Evolutionary conservation across 108 stramenopile species (phyloP).

Genomic region (Cyclotella kingstonii): DNA sequence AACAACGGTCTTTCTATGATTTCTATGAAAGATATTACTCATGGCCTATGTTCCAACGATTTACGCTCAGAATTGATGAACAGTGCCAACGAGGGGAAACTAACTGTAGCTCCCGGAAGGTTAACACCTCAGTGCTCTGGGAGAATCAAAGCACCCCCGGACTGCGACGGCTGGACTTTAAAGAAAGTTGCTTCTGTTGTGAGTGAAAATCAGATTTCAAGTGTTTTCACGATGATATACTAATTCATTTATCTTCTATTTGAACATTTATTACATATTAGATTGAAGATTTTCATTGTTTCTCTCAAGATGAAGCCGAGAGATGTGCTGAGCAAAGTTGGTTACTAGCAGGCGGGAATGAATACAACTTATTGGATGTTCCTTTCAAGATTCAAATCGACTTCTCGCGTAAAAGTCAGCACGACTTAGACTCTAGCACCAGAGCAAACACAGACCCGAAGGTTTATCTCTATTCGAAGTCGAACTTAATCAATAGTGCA

Average conservation of each 20-base stretch:
- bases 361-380: constrained; percentile 3
- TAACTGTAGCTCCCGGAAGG: constrained; percentile 18
- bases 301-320: constrained; percentile 18
- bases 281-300: constrained; percentile 10
- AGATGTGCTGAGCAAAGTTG: constrained; percentile 14
- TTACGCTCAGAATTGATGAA: constrained; percentile 7
- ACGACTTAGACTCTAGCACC: background rate
- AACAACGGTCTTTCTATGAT: too few relatives aligned
- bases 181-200: constrained; percentile 18
- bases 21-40: too few relatives aligned
- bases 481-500: constrained; percentile 16
- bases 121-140: constrained; percentile 29
- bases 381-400: constrained; percentile 19
- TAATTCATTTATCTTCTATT: background rate
- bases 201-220: constrained; percentile 4
- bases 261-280: constrained; percentile 1
- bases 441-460: background rate
- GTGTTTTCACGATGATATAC: constrained; percentile 9
- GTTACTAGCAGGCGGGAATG: constrained; percentile 2
- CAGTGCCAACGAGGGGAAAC: constrained; percentile 7
- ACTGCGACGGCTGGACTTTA: constrained; percentile 11
- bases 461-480: constrained; percentile 20
- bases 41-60: constrained; percentile 2
- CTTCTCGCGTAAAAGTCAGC: background rate
- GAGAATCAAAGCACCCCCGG: constrained; percentile 32